Evolutionary conservation across 352 stramenopile species (phyloP).

Genomic region (Pythium oligandrum): DNA sequence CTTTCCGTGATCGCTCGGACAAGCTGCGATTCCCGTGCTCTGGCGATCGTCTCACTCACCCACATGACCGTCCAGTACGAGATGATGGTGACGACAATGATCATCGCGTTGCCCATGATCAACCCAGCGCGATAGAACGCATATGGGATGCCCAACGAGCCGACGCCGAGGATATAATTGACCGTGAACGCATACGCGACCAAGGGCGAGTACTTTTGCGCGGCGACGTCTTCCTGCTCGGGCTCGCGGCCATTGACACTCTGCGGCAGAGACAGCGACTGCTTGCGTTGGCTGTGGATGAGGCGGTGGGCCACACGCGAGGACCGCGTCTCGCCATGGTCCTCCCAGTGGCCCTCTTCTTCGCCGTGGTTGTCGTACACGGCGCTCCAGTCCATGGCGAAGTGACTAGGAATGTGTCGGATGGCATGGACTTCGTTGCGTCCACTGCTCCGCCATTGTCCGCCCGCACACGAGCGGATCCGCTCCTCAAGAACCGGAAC

Average conservation of each 20-base stretch:
- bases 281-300: slow-evolving; percentile 56
- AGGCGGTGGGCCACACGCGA: slow-evolving; percentile 64
- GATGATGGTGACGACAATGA: slow-evolving; percentile 73
- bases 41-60: slow-evolving; percentile 73
- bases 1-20: slow-evolving; percentile 31
- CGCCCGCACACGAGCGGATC: too few species aligned
- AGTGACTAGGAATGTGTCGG: too few species aligned
- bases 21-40: slow-evolving; percentile 43
- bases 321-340: slow-evolving; percentile 68
- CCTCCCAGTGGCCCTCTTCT: slow-evolving; percentile 50
- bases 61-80: slow-evolving; percentile 90
- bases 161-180: slow-evolving; percentile 91
- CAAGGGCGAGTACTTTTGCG: slow-evolving; percentile 51
- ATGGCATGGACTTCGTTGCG: too few species aligned
- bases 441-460: too few species aligned
- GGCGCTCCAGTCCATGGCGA: slow-evolving; percentile 65
- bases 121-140: slow-evolving; percentile 80
- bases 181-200: slow-evolving; percentile 89
- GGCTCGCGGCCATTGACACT: slow-evolving; percentile 2
- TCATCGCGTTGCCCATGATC: slow-evolving; percentile 67
- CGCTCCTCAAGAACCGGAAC: too few species aligned
- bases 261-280: slow-evolving; percentile 42
- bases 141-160: slow-evolving; percentile 87
- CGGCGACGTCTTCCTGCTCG: too few species aligned
- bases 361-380: slow-evolving; percentile 75